These are phyloP conservation scores for Funneliformis mosseae DNA, from an alignment of 192 early-diverging fungal genomes.

Conservation along the genomic window DNA sequence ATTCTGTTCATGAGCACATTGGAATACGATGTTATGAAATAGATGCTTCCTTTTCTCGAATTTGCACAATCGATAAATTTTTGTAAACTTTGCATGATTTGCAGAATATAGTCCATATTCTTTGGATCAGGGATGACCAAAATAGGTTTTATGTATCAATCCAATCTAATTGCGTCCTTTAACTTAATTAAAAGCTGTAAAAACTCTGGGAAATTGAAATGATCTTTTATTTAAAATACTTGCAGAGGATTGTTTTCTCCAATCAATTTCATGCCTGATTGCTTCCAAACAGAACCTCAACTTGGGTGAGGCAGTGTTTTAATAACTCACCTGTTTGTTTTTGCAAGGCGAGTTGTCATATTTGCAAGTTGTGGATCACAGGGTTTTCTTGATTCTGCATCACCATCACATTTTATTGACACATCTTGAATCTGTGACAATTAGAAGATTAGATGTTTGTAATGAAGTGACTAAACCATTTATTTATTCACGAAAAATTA, in stretches of 20 bases:
- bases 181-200: not conserved
- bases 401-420: slow-evolving; percentile 25
- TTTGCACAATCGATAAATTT: not conserved
- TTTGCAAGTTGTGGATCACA: slow-evolving; percentile 15
- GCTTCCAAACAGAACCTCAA: not conserved
- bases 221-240: not conserved
- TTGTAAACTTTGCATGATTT: not conserved
- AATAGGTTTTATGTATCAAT: not conserved
- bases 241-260: not conserved
- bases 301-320: not conserved
- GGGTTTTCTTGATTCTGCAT: not conserved
- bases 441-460: too few relatives aligned
- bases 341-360: slow-evolving; percentile 21
- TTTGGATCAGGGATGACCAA: not conserved
- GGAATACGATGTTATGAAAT: too few relatives aligned
- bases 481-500: too few relatives aligned
- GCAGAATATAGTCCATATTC: not conserved
- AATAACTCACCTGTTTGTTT: slow-evolving; percentile 21
- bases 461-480: too few relatives aligned
- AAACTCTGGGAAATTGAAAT: not conserved
- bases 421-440: too few relatives aligned
- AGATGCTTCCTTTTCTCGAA: too few relatives aligned
- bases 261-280: not conserved
- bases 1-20: too few relatives aligned
- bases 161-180: not conserved